phyloP scores from a whole-genome alignment of 2,329 filamentous ascomycete species.

The Colletotrichum sp. region DNA sequence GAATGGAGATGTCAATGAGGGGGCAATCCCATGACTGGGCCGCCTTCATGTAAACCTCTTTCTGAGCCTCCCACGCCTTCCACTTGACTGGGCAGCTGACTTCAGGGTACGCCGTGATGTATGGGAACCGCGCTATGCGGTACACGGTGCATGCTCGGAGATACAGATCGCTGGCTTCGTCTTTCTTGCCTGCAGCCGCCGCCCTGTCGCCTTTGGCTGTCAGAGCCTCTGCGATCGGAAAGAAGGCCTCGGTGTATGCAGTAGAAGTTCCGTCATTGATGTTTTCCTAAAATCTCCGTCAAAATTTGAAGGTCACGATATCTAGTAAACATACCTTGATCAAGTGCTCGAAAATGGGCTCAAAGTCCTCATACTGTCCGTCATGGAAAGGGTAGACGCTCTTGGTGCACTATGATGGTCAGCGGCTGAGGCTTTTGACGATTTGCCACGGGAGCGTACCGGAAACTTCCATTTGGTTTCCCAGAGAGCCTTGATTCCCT shows the following conservation, averaged over 20 bases:
- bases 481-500: slow-evolving; percentile 69
- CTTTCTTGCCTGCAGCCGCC: slow-evolving; percentile 49
- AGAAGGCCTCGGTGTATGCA: slow-evolving; percentile 68
- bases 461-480: slow-evolving; percentile 78
- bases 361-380: slow-evolving; percentile 70
- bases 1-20: slow-evolving; percentile 65
- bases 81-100: slow-evolving; percentile 55
- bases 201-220: slow-evolving; percentile 56
- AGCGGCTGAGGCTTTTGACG: not conserved
- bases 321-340: slow-evolving; percentile 47
- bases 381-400: slow-evolving; percentile 80
- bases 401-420: slow-evolving; percentile 52
- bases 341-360: slow-evolving; percentile 69
- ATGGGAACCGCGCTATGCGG: slow-evolving; percentile 75
- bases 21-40: slow-evolving; percentile 58
- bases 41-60: slow-evolving; percentile 65
- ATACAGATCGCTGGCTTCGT: slow-evolving; percentile 65
- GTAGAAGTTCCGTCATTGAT: slow-evolving; percentile 70
- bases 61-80: slow-evolving; percentile 69
- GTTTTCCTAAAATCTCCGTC: slow-evolving; percentile 41
- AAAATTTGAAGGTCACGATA: not conserved
- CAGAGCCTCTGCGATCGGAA: slow-evolving; percentile 65
- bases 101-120: slow-evolving; percentile 45
- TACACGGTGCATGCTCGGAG: slow-evolving; percentile 76
- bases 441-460: slow-evolving; percentile 41